Evolutionary conservation across 1,284 basidiomycete genomes (phyloP).

Genomic region (Pisolithus thermaeus): DNA sequence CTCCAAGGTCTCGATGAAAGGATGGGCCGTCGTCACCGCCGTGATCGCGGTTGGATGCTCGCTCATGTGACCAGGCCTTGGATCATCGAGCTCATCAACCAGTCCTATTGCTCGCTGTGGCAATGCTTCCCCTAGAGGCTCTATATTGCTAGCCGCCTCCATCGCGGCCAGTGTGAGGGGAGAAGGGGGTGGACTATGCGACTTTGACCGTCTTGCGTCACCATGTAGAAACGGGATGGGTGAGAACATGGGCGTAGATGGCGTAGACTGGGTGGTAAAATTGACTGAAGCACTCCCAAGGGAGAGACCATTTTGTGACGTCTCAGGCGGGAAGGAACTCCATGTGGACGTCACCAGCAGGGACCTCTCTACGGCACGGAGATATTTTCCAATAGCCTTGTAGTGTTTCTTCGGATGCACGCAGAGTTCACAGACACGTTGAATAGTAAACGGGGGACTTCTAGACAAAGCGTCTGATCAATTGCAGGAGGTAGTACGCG

Average conservation of each 20-base stretch:
- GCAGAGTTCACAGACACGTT: constrained; percentile 86
- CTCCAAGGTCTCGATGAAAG: constrained; percentile 53
- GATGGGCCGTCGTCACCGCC: constrained; percentile 51
- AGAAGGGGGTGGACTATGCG: constrained; percentile 69
- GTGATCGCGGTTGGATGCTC: constrained; percentile 68
- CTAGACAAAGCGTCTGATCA: constrained; percentile 24
- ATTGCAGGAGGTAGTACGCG: constrained; percentile 8
- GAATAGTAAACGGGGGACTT: constrained; percentile 87
- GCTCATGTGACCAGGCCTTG: constrained; percentile 73
- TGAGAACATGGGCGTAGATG: constrained; percentile 75
- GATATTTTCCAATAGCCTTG: constrained; percentile 79
- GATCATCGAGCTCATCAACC: constrained; percentile 79
- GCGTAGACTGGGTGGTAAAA: constrained; percentile 43
- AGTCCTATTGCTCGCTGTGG: constrained; percentile 57
- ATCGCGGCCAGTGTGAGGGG: constrained; percentile 50
- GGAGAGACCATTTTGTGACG: constrained; percentile 35
- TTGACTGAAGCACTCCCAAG: constrained; percentile 39
- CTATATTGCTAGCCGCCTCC: constrained; percentile 21
- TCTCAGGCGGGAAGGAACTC: constrained; percentile 60
- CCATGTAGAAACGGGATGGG: constrained; percentile 80
- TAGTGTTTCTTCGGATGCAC: constrained; percentile 69
- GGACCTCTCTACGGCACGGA: constrained; percentile 83
- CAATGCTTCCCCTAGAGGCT: constrained; percentile 29
- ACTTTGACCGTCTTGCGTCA: constrained; percentile 68
- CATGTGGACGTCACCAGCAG: constrained; percentile 81